Percentiles rank a stretch among this genome's conserved stretches.
phyloP scores from a whole-genome alignment of 345 rosid genomes.

The Eutrema japonicum region DNA sequence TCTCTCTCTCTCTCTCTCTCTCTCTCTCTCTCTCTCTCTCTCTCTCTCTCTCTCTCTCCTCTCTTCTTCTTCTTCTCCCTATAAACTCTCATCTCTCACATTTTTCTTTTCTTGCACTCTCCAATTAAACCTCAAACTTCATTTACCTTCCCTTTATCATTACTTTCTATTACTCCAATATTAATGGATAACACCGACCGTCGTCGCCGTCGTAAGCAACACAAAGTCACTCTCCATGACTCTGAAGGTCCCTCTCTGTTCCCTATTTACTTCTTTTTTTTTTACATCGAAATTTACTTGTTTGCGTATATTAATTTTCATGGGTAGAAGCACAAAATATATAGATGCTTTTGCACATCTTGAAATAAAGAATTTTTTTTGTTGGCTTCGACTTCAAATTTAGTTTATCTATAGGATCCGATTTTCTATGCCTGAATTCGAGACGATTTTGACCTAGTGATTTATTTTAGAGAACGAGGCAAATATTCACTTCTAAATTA shows the following conservation, averaged over 20 bases:
- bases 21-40: too few species aligned
- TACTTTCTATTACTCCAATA: neutral
- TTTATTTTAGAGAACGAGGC: neutral
- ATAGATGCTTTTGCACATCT: slow-evolving; percentile 17
- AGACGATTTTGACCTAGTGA: neutral
- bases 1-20: too few species aligned
- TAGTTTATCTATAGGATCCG: slow-evolving; percentile 11
- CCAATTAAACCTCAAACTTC: slow-evolving; percentile 7
- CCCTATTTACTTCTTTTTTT: neutral
- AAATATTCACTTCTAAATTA: slow-evolving; percentile 15
- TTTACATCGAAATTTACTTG: neutral
- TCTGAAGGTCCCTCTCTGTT: slow-evolving; percentile 40
- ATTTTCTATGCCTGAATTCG: neutral
- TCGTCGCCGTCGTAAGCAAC: slow-evolving; percentile 40
- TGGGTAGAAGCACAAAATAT: neutral
- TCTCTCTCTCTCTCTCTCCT: neutral
- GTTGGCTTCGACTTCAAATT: neutral
- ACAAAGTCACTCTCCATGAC: slow-evolving; percentile 28
- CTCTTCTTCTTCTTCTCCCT: slow-evolving; percentile 8
- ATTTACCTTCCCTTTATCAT: neutral
- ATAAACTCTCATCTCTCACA: slow-evolving; percentile 32
- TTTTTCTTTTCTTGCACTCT: slow-evolving; percentile 25
- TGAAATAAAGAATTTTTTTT: slow-evolving; percentile 1
- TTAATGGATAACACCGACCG: slow-evolving; percentile 40
- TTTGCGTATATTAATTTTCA: slow-evolving; percentile 10